Evolutionary conservation across 305 asterid genomes (phyloP), one percentile per base, ranked within the genome.

Genomic region (Solanum aculeatissimum): DNA sequence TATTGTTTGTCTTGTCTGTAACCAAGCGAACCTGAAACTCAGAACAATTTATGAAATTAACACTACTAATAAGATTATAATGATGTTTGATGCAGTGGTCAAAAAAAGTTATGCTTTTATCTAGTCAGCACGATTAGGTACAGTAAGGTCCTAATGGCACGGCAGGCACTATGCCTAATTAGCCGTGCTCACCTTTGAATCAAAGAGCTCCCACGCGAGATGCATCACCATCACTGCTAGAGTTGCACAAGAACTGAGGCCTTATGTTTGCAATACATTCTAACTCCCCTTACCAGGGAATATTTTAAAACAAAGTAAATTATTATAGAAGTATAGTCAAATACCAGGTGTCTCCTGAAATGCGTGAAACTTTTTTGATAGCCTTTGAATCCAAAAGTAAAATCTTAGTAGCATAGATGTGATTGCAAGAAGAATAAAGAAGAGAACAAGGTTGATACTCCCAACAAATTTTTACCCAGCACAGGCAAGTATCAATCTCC

Each of bases 171-270:
- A 89, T 58, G 97, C 99, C 99, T 92, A 93, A 91, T 90, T 90
- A 93, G 98, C 98, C 98, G 98, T 95, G 99, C 99, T 94, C 98
- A 95, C 99, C 98, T 97, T 95, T 97, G 88, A 90, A 88, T 89
- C 82, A 93, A 72, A 92, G 95, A 92, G 97, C 99, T 92, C 97
- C 98, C 90, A 92, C 74, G 95, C 91, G 86, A 95, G 97, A 95
- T 75, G 97, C 94, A 90, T 93, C 99, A 94, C 94, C 98, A 89
- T 92, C 95, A 97, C 93, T 87, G 97, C 97, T 90, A 93, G 97
- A 91, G 92, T 91, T 91, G 94, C 93, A 91, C 89, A 90, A 92
- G 90, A 91, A 90, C 87, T 86, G 92, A 78, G 93, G 96, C 93
- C 90, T 90, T 92, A 97, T 95, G 91, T 90, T 93, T 87, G 91